Conservation (phyloP, 2,329 filamentous ascomycete species). For the Pseudocercospora musae region DNA sequence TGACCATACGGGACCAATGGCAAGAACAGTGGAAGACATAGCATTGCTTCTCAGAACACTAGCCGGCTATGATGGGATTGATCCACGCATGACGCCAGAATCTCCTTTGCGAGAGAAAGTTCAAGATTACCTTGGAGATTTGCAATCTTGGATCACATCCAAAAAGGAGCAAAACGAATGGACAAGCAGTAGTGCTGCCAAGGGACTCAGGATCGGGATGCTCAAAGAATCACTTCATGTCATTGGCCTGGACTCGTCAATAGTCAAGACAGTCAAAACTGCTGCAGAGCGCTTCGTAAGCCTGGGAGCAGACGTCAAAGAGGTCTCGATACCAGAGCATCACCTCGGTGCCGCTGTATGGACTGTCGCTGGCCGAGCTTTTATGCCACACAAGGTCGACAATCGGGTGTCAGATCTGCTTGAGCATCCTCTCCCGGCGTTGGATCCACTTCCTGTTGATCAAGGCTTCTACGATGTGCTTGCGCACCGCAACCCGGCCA, state of each 20-base stretch:
- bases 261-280: conserved; percentile 38
- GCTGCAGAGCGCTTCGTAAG: conserved; percentile 40
- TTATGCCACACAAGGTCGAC: conserved; percentile 31
- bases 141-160: conserved; percentile 28
- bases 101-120: conserved; percentile 38
- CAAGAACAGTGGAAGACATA: conserved; percentile 41
- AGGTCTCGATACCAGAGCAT: conserved; percentile 51
- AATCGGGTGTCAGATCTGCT: conserved; percentile 33
- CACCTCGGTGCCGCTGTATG: conserved; percentile 47
- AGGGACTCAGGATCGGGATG: conserved; percentile 46
- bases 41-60: conserved; percentile 41
- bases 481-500: conserved; percentile 45
- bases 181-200: conserved; percentile 33
- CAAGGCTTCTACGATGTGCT: conserved; percentile 47
- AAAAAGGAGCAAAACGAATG: conserved; percentile 32
- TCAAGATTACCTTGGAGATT: conserved; percentile 35
- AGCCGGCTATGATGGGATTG: conserved; percentile 47
- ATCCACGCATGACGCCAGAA: conserved; percentile 43
- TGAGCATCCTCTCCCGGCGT: conserved; percentile 31
- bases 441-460: conserved; percentile 32
- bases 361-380: conserved; percentile 40
- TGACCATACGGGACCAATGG: conserved; percentile 47
- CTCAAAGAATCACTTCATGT: conserved; percentile 45
- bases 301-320: conserved; percentile 45
- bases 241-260: conserved; percentile 39